These are phyloP conservation scores for Cercis canadensis DNA, from an alignment of 306 rosid species.

Conservation along the genomic window DNA sequence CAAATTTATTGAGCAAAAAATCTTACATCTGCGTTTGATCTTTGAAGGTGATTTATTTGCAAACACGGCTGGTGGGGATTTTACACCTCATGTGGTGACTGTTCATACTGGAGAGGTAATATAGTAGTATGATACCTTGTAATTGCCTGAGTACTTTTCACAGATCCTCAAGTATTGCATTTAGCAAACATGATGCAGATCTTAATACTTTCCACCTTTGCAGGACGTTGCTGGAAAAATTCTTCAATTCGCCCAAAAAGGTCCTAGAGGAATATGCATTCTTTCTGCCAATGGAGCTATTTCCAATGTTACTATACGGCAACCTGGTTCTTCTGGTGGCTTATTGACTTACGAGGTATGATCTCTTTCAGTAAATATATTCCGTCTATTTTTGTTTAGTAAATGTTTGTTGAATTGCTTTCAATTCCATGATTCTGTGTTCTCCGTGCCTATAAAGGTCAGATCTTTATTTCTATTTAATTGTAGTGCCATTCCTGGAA, in stretches of 20 bases:
- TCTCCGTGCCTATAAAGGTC: not conserved
- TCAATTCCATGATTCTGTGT: slow-evolving; percentile 19
- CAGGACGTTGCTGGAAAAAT: slow-evolving; percentile 88
- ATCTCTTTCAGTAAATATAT: slow-evolving; percentile 2
- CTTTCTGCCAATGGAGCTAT: slow-evolving; percentile 86
- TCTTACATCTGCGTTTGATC: slow-evolving; percentile 42
- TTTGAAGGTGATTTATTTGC: slow-evolving; percentile 68
- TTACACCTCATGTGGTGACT: slow-evolving; percentile 73
- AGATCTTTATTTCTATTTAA: not conserved
- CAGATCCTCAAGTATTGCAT: slow-evolving; percentile 30
- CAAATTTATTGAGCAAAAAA: not conserved
- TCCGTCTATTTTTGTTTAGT: not conserved
- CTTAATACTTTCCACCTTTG: slow-evolving; percentile 31
- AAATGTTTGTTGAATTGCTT: slow-evolving; percentile 12
- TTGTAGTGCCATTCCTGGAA: not conserved
- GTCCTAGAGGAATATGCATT: slow-evolving; percentile 71
- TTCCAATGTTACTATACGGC: slow-evolving; percentile 78
- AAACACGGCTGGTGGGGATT: slow-evolving; percentile 64
- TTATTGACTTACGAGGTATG: slow-evolving; percentile 82
- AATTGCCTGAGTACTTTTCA: not conserved
- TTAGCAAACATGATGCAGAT: slow-evolving; percentile 25
- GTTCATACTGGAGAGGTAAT: slow-evolving; percentile 79
- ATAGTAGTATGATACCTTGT: not conserved
- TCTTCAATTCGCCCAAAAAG: slow-evolving; percentile 64
- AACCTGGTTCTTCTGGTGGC: slow-evolving; percentile 74